Evolutionary conservation across 352 stramenopile genomes (phyloP).

Genomic region (Pythium periplocum): DNA sequence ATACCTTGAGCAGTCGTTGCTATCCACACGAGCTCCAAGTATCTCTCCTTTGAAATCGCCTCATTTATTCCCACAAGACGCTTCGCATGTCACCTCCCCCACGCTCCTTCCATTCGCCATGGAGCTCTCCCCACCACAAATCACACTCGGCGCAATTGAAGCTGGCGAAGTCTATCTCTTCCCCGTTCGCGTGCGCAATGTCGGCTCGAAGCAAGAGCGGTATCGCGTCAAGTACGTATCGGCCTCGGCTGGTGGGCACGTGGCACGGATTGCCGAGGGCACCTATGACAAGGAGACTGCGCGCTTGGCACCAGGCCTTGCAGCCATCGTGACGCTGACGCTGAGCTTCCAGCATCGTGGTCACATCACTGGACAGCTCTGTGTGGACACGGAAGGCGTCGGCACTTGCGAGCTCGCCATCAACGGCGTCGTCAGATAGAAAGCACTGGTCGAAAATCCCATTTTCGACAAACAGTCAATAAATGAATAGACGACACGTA

Average conservation of each 20-base stretch:
- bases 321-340: conserved; percentile 52
- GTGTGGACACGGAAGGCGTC: conserved; percentile 48
- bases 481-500: too few relatives aligned
- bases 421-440: conserved; percentile 35
- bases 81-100: conserved; percentile 3
- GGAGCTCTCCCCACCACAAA: conserved; percentile 43
- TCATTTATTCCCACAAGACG: too few relatives aligned
- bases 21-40: too few relatives aligned
- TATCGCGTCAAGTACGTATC: conserved; percentile 53
- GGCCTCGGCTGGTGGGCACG: conserved; percentile 30
- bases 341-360: conserved; percentile 56
- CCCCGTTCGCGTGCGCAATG: conserved; percentile 57
- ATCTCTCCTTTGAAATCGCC: too few relatives aligned
- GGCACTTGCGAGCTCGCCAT: conserved; percentile 45
- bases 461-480: too few relatives aligned
- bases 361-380: conserved; percentile 31
- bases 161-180: conserved; percentile 61
- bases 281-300: conserved; percentile 56
- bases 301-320: conserved; percentile 48
- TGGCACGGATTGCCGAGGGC: conserved; percentile 39
- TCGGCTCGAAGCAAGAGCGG: conserved; percentile 57
- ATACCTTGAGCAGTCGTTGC: too few relatives aligned
- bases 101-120: conserved; percentile 45
- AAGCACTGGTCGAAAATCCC: too few relatives aligned
- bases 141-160: conserved; percentile 31